Base-by-base conservation (phyloP, 306 rosid species). In the Cicer chorassanicum region DNA sequence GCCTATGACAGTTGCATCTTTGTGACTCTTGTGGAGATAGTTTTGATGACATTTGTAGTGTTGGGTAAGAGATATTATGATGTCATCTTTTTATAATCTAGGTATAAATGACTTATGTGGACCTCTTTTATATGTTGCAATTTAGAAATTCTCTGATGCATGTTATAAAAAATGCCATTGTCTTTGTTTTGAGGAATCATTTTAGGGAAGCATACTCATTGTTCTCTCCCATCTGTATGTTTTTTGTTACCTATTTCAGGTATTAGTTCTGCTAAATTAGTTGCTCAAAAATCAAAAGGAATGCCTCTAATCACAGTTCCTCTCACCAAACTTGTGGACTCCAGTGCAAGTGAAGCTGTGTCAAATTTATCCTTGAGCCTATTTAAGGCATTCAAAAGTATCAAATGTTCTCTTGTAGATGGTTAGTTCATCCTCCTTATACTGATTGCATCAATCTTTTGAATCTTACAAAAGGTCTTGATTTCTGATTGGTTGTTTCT, bases 251-350 rank as follows among this genome's bases (percentile, higher is more conserved):
- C 29, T 54, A 19, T 79, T 60, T 70, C 81, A 90, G 98, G 87
- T 38, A 71, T 80, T 72, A 81, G 84, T 45, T 5, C 9, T 75
- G 97, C 85, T 60, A 93, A 86, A 82, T 82, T 93, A 68, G 82
- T 84, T 72, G 88, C 91, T 79, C 96, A 93, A 84, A 91, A 88
- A 82, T 87, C 90, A 38, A 93, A 91, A 84, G 97, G 96, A 63
- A 85, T 93, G 98, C 97, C 98, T 16, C 75, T 84, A 21, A 88
- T 91, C 49, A 83, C 90, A 79, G 81, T 91, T 81, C 77, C 88
- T 71, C 94, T 93, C 56, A 72, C 84, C 54, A 89, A 86, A 84
- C 90, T 93, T 66, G 54, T 70, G 70, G 94, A 81, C 45, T 73
- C 87, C 59, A 83, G 88, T 79, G 97, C 93, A 49, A 75, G 72